Evolutionary conservation across 305 asterid genomes (phyloP), one percentile per base, ranked within the genome.

Genomic region (Fraxinus xanthoxyloides): DNA sequence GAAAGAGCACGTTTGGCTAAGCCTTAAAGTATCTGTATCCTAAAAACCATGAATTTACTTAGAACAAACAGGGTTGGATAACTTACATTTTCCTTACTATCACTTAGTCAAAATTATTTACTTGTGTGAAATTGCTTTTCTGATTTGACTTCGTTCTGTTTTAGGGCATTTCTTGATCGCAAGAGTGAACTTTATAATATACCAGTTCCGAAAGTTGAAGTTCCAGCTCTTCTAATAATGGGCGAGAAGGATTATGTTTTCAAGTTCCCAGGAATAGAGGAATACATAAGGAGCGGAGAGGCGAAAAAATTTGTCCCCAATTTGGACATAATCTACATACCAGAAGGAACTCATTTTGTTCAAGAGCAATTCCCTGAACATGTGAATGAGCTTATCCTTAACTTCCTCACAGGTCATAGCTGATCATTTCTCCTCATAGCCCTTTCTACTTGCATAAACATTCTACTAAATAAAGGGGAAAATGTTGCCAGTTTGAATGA

Each of bases 271-370:
- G 86, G 86, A 15, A 79, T 83, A 15, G 86, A 80, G 0, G 31
- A 83, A 51, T 85, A 82, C 78, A 81, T 79, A 17, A 79, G 54
- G 63, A 83, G 87, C 34, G 88, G 90, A 63, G 77, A 61, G 79
- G 85, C 82, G 30, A 87, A 87, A 67, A 72, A 56, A 10, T 23
- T 75, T 79, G 88, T 85, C 0, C 85, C 87, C 5, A 76, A 86
- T 76, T 80, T 86, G 80, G 91, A 88, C 13, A 81, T 78, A 32
- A 28, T 26, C 9, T 86, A 76, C 32, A 3, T 88, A 61, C 79
- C 89, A 7, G 40, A 82, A 73, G 89, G 90, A 77, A 88, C 80
- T 13, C 89, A 88, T 80, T 88, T 87, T 80, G 87, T 84, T 59
- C 87, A 85, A 43, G 90, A 88, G 78, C 87, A 85, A 31, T 79